These are phyloP conservation scores for Sugiyamaella neomexicana DNA, from an alignment of 1,139 yeast genomes.

Conservation along the genomic window DNA sequence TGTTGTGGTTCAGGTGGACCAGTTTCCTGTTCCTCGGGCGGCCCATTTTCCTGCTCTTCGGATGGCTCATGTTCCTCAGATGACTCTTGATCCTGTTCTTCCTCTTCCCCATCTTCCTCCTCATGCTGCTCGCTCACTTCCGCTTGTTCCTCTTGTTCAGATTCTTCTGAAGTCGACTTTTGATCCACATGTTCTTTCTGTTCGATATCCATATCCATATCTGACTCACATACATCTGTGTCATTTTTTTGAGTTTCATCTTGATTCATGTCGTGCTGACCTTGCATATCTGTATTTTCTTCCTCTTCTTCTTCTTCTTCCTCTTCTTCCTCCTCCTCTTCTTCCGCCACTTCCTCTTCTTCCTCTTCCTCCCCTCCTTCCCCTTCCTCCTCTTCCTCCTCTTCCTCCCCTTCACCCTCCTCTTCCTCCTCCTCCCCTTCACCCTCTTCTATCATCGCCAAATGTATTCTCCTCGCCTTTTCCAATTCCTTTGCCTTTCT, in stretches of 20 bases:
- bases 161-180: background rate
- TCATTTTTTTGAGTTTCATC: background rate
- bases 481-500: background rate
- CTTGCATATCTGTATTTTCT: background rate
- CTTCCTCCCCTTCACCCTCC: background rate
- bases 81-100: background rate
- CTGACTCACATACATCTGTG: background rate
- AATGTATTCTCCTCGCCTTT: background rate
- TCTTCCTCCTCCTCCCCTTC: background rate
- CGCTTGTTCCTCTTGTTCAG: slow-evolving; percentile 1
- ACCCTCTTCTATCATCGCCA: background rate
- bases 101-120: background rate
- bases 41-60: background rate
- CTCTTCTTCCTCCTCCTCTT: background rate
- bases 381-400: background rate
- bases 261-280: background rate
- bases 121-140: background rate
- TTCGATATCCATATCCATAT: background rate
- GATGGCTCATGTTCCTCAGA: background rate
- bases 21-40: background rate
- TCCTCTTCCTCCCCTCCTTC: slow-evolving; percentile 1
- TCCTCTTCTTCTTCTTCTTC: background rate
- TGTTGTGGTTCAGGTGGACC: background rate
- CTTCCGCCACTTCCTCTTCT: background rate
- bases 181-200: background rate